Percentiles rank a stretch among this genome's conserved stretches.
Evolutionary conservation across 2,329 filamentous ascomycete species (phyloP).

Genomic region (Pseudogymnoascus sp.): DNA sequence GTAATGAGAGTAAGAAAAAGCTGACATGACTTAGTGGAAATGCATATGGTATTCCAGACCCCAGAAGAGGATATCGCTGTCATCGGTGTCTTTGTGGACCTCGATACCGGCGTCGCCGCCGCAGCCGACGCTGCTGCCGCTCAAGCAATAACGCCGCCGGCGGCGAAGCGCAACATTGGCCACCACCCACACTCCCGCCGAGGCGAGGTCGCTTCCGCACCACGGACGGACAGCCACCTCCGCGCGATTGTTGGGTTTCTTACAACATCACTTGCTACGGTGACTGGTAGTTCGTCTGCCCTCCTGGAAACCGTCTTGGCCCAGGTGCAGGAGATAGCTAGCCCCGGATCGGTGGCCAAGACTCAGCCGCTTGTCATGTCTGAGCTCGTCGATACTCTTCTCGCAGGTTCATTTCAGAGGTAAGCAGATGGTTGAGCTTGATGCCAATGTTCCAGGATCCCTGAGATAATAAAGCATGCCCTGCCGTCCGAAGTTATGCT

Average conservation of each 20-base stretch:
- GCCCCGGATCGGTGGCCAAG: conserved; percentile 35
- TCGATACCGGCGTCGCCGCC: conserved; percentile 26
- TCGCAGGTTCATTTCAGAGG: neutral
- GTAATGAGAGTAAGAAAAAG: conserved; percentile 9
- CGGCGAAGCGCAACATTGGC: conserved; percentile 12
- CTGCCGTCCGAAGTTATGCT: conserved; percentile 13
- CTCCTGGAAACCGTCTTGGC: conserved; percentile 42
- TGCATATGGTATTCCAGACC: conserved; percentile 53
- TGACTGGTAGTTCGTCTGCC: conserved; percentile 30
- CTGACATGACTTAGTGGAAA: conserved; percentile 35
- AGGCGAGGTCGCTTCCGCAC: neutral
- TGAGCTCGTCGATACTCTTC: conserved; percentile 33
- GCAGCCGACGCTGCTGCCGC: conserved; percentile 14
- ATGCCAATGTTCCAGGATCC: neutral
- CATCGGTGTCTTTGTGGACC: conserved; percentile 38
- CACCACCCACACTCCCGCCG: conserved; percentile 12
- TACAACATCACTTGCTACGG: conserved; percentile 34
- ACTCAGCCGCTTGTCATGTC: conserved; percentile 39
- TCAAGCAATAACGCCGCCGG: conserved; percentile 11
- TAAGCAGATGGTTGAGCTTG: conserved; percentile 13
- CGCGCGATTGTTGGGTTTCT: neutral
- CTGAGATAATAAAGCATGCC: neutral
- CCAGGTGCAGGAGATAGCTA: conserved; percentile 34
- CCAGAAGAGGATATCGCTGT: conserved; percentile 36
- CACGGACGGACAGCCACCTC: neutral